phyloP scores from a whole-genome alignment of 192 early-diverging fungal genomes.

The Podila epigama region DNA sequence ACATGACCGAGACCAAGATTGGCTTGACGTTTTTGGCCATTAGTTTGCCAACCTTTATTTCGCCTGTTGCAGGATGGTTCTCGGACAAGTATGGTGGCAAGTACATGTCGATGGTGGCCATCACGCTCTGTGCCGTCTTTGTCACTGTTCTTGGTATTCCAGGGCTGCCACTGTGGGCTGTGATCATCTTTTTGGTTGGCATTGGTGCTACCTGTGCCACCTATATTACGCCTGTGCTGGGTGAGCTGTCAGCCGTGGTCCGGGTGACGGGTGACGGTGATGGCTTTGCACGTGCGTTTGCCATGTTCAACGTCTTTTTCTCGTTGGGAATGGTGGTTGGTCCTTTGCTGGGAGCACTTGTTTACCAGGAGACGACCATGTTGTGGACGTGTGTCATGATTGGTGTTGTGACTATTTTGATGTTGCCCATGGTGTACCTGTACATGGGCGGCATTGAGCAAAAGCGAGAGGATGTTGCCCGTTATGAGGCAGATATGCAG shows the following conservation, averaged over 20 bases:
- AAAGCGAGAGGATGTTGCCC: conserved; percentile 18
- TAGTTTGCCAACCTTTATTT: conserved; percentile 42
- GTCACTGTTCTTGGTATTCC: conserved; percentile 22
- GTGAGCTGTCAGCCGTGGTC: conserved; percentile 52
- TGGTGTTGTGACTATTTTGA: conserved; percentile 1
- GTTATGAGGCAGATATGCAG: conserved; percentile 24
- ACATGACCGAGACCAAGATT: conserved; percentile 44
- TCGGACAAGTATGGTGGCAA: conserved; percentile 55
- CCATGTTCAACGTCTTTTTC: conserved; percentile 54
- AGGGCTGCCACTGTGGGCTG: conserved; percentile 25
- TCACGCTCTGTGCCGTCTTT: conserved; percentile 16
- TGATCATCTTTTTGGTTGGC: conserved; percentile 44
- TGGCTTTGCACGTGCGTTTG: conserved; percentile 53
- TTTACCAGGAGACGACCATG: conserved; percentile 31
- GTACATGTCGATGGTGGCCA: conserved; percentile 24
- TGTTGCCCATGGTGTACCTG: conserved; percentile 23
- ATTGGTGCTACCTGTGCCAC: conserved; percentile 45
- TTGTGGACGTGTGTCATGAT: conserved; percentile 39
- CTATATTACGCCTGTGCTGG: conserved; percentile 51
- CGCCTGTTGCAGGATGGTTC: conserved; percentile 51
- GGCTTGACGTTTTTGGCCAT: conserved; percentile 50
- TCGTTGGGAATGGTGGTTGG: conserved; percentile 24
- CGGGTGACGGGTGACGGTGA: conserved; percentile 37
- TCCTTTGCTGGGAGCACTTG: conserved; percentile 16
- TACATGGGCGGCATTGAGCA: conserved; percentile 32